These are phyloP conservation scores for Microbotryomycetes sp. DNA, from an alignment of 1,284 basidiomycete species.

Conservation along the genomic window DNA sequence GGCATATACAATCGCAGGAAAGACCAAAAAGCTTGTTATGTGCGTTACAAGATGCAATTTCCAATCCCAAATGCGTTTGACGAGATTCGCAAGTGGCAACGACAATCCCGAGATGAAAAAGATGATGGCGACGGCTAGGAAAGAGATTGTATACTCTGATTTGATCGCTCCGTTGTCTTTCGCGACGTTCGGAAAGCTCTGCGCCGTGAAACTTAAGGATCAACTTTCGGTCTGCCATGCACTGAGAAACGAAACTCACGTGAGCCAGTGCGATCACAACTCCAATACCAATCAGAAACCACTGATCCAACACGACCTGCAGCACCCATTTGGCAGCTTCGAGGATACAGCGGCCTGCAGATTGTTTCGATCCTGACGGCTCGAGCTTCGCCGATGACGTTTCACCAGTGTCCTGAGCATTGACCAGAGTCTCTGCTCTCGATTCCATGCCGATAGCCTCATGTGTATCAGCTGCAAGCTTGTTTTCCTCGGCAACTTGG, in stretches of 20 bases:
- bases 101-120: conserved; percentile 42
- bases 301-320: conserved; percentile 37
- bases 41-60: conserved; percentile 39
- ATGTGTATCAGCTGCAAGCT: too few relatives aligned
- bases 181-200: conserved; percentile 16
- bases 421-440: not conserved
- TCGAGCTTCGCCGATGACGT: not conserved
- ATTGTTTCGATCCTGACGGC: too few relatives aligned
- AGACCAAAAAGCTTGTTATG: conserved; percentile 39
- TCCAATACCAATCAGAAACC: conserved; percentile 39
- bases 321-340: conserved; percentile 38
- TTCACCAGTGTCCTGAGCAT: not conserved
- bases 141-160: conserved; percentile 25
- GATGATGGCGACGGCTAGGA: conserved; percentile 41
- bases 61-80: conserved; percentile 35
- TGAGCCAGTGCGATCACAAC: conserved; percentile 35
- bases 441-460: not conserved
- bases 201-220: not conserved
- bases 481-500: too few relatives aligned
- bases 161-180: conserved; percentile 5
- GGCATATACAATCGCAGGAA: conserved; percentile 35
- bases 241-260: not conserved
- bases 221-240: too few relatives aligned
- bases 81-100: conserved; percentile 37
- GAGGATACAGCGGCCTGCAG: not conserved